Evolutionary conservation across 306 rosid genomes (phyloP), one percentile per base, ranked within the genome.

Genomic region (Trifolium subterraneum): DNA sequence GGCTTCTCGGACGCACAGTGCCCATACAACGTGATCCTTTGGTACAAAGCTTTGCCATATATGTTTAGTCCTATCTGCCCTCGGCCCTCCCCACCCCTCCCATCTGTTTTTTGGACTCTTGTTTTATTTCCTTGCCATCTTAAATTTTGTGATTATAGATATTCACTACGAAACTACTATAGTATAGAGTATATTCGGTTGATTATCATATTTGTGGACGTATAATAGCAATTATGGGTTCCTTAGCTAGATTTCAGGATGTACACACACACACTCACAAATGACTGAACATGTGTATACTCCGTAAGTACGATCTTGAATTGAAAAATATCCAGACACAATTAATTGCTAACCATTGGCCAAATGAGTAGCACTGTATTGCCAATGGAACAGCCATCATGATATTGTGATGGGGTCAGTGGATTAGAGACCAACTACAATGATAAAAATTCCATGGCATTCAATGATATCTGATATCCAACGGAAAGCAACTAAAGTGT

Each of bases 1-100:
- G 98, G 98, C 98, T 52, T 94, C 98, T 14, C 86, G 97, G 81
- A 86, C 97, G 20, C 98, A 91, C 22, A 69, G 79, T 73, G 80
- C 93, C 71, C 97, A 88, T 80, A 78, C 90, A 16, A 80, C 96
- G 23, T 93, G 81, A 88, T 81, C 47, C 71, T 73, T 39, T 48
- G 60, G 47, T 59, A 61, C 67, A 35, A 31, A 33, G 55, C 73
- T 75, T 23, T 70, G 42, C 6, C 74, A 66, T 71, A 55, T 36
- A 58, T 58, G 31, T 52, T 13, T 41, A 64, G 64, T 39, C 36
- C 45, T 68, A 19, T 18, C 5, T 7, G 7, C 56, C 60, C 39
- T 35, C 12, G 11, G 10, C 20, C 10, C 50, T 44, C 8, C 22
- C 5, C 6, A 13, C 61, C 58, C 52, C 48, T 16, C 47, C 41